Evolutionary conservation across 495 filamentous ascomycete genomes (phyloP), one percentile per base, ranked within the genome.

Genomic region (Hypoxylon fuscum): DNA sequence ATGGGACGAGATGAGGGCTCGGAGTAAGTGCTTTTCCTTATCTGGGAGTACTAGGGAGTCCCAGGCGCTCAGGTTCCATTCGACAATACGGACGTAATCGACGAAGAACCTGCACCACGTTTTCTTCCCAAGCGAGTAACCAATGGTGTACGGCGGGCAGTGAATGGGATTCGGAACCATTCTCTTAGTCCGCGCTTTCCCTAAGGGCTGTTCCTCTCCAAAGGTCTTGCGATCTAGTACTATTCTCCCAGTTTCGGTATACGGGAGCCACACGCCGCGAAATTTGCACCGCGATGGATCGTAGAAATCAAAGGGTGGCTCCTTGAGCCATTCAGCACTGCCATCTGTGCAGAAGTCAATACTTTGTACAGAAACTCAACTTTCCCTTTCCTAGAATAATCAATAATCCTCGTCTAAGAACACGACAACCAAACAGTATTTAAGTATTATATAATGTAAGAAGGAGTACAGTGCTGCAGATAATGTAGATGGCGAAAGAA

Each of bases 1-100:
- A 37, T 96, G 92, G 0, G 85, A 89, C 66, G 91, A 86, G 9
- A 96, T 90, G 1, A 96, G 81, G 5, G 90, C 90, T 18, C 87
- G 87, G 46, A 96, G 90, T 37, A 94, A 91, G n/a, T 79, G 79
- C 68, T 96, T 96, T 55, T 92, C 89, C 55, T 88, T 87, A n/a
- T 82, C 77, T 0, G 87, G 86, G 2, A 96, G 79, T 6, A 96
- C 88, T 8, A 96, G 81, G 2, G 85, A 86, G 46, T 88, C 85
- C 72, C 92, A 96, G 3, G 91, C 90, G 18, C 83, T 79, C 27
- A 86, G 83, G 63, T 92, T 90, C 90, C 89, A 96, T 20, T 81
- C 80, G 17, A 87, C 81, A 20, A 79, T 75, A 20, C 35, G 29
- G 68, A 96, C 83, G 17, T 86, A 83, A 2, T 89, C 88, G 47